Conservation (phyloP, 2,329 filamentous ascomycete genomes). For the Cytospora leucostoma region DNA sequence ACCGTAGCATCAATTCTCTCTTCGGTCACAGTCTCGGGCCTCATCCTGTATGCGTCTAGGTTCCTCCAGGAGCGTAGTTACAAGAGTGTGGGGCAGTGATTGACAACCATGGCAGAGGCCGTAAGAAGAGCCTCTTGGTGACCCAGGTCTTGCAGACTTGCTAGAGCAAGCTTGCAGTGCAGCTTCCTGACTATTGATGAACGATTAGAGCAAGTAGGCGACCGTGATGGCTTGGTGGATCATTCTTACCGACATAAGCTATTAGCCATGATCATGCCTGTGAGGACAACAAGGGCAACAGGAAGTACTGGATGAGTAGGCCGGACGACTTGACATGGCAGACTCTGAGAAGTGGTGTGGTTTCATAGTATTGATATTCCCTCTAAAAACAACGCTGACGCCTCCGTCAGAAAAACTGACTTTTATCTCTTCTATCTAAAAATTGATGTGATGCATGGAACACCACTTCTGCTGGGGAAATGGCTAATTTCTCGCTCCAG, state of each 20-base stretch:
- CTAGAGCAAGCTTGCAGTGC: no score
- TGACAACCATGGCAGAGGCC: no score
- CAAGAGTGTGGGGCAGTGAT: no score
- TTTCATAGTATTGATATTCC: not conserved
- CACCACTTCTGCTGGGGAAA: not conserved
- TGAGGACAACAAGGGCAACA: not conserved
- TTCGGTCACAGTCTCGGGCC: no score
- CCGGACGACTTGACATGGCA: not conserved
- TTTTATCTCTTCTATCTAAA: not conserved
- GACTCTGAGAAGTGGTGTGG: not conserved
- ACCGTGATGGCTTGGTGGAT: not conserved
- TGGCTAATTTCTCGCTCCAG: not conserved
- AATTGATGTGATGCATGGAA: not conserved
- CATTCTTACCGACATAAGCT: not conserved
- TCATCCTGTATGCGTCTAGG: no score
- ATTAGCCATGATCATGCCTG: not conserved
- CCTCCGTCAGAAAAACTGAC: not conserved
- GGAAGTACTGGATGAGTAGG: not conserved
- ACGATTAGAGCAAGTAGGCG: not conserved
- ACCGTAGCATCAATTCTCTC: no score
- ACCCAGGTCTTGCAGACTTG: not conserved
- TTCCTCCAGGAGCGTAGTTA: no score
- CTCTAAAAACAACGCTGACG: not conserved
- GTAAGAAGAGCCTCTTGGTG: no score
- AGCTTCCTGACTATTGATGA: no score